These are phyloP conservation scores for Mortierella sp. DNA, from an alignment of 371 early-diverging fungal species.

Conservation along the genomic window DNA sequence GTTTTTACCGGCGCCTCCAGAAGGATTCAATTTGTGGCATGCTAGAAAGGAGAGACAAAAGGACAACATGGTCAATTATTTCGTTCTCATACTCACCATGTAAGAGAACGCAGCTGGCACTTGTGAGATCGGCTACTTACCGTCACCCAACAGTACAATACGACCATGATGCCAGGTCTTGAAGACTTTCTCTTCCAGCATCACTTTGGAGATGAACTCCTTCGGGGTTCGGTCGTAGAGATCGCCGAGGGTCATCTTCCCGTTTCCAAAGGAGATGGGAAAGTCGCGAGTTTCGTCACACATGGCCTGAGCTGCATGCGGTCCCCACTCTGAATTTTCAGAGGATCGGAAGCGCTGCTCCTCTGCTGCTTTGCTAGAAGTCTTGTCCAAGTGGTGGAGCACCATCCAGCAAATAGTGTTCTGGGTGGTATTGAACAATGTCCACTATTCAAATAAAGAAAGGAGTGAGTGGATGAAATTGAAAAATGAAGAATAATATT, in stretches of 20 bases:
- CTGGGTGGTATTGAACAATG: not conserved
- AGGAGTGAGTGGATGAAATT: too few species aligned
- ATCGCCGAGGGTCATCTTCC: not conserved
- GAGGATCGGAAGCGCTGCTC: not conserved
- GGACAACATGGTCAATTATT: not conserved
- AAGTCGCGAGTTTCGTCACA: not conserved
- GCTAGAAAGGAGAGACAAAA: not conserved
- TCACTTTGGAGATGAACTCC: not conserved
- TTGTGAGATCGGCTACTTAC: not conserved
- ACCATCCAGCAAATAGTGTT: not conserved
- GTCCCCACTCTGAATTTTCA: not conserved
- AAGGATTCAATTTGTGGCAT: not conserved
- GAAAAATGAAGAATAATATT: too few species aligned
- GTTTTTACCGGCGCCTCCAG: not conserved
- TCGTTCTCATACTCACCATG: not conserved
- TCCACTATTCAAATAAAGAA: too few species aligned
- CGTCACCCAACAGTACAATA: constrained; percentile 13
- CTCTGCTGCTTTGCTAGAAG: not conserved
- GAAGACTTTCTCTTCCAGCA: constrained; percentile 10
- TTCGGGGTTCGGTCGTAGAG: not conserved
- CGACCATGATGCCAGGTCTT: constrained; percentile 6
- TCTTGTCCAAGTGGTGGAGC: not conserved
- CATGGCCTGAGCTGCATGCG: not conserved
- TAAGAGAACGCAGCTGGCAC: not conserved
- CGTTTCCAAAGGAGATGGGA: not conserved